phyloP scores from a whole-genome alignment of 805 yeast species.

The Wickerhamiella allomyrinae region DNA sequence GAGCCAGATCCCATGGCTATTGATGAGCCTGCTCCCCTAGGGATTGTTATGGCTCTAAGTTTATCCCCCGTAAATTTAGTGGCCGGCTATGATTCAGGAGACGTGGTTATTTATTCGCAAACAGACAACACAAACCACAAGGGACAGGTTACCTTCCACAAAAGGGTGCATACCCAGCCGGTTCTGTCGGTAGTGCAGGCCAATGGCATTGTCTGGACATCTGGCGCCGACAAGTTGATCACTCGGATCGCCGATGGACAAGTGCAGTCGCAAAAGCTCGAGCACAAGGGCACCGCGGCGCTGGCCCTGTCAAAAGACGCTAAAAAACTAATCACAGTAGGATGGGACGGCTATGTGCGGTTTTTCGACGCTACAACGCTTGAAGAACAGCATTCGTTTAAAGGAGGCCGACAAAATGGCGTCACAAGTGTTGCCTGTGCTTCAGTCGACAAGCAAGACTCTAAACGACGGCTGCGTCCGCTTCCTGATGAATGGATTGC shows the following conservation, averaged over 20 bases:
- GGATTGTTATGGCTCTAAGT: constrained; percentile 57
- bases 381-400: constrained; percentile 23
- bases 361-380: constrained; percentile 19
- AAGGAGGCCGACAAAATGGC: constrained; percentile 22
- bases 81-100: constrained; percentile 69
- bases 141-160: constrained; percentile 1
- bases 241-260: constrained; percentile 10
- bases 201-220: constrained; percentile 18
- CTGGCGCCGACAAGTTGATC: constrained; percentile 22
- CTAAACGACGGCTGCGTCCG: constrained; percentile 8
- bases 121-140: constrained; percentile 1
- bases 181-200: constrained; percentile 18
- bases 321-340: constrained; percentile 20
- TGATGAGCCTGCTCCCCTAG: constrained; percentile 16
- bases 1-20: background rate
- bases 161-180: constrained; percentile 22
- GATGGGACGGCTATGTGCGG: constrained; percentile 30
- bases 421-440: constrained; percentile 12
- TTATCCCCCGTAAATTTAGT: constrained; percentile 23
- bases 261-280: constrained; percentile 2
- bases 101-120: constrained; percentile 26
- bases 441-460: background rate
- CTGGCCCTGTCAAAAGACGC: constrained; percentile 18
- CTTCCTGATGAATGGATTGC: constrained; percentile 25
- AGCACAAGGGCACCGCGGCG: constrained; percentile 20